Evolutionary conservation across 768 basidiomycete genomes (phyloP).

Genomic region (Lactifluus echinatus): DNA sequence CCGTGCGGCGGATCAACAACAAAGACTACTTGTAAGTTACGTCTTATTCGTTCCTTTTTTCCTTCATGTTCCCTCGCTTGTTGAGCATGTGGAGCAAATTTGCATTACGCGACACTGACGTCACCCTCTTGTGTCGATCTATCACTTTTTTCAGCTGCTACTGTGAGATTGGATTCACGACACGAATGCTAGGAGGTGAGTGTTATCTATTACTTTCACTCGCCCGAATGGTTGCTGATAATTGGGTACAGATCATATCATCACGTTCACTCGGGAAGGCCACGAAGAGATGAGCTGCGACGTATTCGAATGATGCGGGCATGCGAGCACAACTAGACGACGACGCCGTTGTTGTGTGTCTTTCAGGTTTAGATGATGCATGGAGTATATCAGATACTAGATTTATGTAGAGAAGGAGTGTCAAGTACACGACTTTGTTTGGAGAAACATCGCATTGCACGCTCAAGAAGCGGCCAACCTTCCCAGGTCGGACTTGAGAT

Average conservation of each 20-base stretch:
- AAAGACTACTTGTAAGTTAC: constrained; percentile 6
- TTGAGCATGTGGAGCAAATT: neutral
- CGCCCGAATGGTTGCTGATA: neutral
- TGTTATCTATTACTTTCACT: no score
- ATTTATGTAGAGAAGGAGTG: no score
- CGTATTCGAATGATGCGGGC: constrained; percentile 22
- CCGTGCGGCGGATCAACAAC: no score
- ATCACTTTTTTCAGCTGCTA: neutral
- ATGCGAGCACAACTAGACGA: no score
- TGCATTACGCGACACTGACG: no score
- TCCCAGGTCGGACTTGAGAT: no score
- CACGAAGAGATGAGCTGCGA: constrained; percentile 49
- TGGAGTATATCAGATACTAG: no score
- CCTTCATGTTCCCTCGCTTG: neutral
- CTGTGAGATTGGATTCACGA: constrained; percentile 5
- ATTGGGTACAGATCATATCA: constrained; percentile 43
- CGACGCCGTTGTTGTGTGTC: neutral
- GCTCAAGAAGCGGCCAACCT: no score
- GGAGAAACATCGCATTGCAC: no score
- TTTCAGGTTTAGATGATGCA: no score
- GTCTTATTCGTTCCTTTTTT: neutral
- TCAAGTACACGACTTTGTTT: no score
- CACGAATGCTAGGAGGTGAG: neutral
- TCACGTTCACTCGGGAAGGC: constrained; percentile 59
- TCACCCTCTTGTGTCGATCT: neutral